Evolutionary conservation across 176 grass and related monocot species (phyloP).

Genomic region (Metroxylon sagu): DNA sequence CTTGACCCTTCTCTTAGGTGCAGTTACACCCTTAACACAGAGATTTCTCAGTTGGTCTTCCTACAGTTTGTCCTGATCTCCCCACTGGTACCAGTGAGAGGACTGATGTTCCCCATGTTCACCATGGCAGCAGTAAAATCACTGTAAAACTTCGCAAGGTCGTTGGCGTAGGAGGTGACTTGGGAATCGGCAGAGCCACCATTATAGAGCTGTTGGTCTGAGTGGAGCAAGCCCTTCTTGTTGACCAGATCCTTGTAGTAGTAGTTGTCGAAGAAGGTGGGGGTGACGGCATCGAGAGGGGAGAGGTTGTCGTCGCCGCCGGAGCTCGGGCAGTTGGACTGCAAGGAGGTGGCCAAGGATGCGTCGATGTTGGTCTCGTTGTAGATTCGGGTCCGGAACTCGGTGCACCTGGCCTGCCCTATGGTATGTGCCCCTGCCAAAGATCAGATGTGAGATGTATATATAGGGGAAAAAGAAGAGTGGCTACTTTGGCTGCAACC

Average conservation of each 20-base stretch:
- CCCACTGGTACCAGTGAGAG: constrained; percentile 40
- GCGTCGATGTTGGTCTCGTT: constrained; percentile 43
- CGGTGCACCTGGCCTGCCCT: constrained; percentile 42
- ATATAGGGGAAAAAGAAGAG: background rate
- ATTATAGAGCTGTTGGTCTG: constrained; percentile 49
- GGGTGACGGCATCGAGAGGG: constrained; percentile 33
- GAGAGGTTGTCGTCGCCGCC: constrained; percentile 45
- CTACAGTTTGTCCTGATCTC: constrained; percentile 51
- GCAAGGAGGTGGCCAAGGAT: constrained; percentile 27
- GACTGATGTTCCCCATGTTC: constrained; percentile 54
- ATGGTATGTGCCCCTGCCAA: constrained; percentile 38
- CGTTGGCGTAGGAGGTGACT: constrained; percentile 24
- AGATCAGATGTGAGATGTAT: too few species aligned
- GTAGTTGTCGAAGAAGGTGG: constrained; percentile 26
- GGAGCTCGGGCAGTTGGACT: constrained; percentile 38
- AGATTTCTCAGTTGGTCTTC: constrained; percentile 26
- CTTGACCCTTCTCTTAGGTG: constrained; percentile 11
- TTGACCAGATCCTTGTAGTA: constrained; percentile 43
- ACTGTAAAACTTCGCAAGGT: constrained; percentile 16
- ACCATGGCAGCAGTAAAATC: constrained; percentile 34
- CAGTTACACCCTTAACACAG: background rate
- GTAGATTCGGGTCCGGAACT: constrained; percentile 38
- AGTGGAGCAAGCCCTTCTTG: constrained; percentile 41
- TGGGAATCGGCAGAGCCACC: constrained; percentile 37
- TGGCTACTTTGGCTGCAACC: background rate